Base-by-base conservation (phyloP, 2,329 filamentous ascomycete species). In the Penicillium digitatum region DNA sequence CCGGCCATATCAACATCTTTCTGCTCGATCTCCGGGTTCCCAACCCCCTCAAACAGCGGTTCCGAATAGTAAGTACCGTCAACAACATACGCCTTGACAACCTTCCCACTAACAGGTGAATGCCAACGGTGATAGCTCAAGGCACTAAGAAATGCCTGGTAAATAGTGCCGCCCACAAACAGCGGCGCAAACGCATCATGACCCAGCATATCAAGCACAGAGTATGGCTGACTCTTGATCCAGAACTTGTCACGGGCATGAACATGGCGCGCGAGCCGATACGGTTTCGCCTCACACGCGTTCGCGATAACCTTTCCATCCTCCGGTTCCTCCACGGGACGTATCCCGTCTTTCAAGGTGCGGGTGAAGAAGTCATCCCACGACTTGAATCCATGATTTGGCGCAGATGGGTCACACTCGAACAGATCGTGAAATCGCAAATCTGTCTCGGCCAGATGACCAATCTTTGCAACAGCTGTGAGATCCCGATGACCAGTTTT, bases 361-460 rank as follows among this genome's bases (percentile, higher is more conserved):
- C 87, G 79, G 0, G 83, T 87, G 72, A 89, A 89, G 73, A 88
- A 89, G 64, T 83, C 75, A 55, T 89, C 86, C 87, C 87, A 89
- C 0, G 83, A 87, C 53, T 77, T 81, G 74, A 77, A 89, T 18
- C 86, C 86, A 58, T 66, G 63, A 32, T 71, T 56, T 3, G 61
- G 55, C 2, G 58, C 61, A 0, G 51, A 54, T 0, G 67, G 58
- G 35, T 72, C 65, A 55, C 69, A 72, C 5, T 64, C 49, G 55
- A 66, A 72, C 52, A 71, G 56, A 0, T 70, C 55, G 5, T 67
- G 64, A 49, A 72, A 72, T n/a, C 62, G 54, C 26, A 65, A 49
- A 34, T 62, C 55, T 6, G 55, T 45, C 1, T 63, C 63, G 2
- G 61, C 63, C 5, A 54, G 54, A 2, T 50, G 50, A 5, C 62